phyloP scores from a whole-genome alignment of 345 rosid genomes.

The Eucalyptus cloeziana region DNA sequence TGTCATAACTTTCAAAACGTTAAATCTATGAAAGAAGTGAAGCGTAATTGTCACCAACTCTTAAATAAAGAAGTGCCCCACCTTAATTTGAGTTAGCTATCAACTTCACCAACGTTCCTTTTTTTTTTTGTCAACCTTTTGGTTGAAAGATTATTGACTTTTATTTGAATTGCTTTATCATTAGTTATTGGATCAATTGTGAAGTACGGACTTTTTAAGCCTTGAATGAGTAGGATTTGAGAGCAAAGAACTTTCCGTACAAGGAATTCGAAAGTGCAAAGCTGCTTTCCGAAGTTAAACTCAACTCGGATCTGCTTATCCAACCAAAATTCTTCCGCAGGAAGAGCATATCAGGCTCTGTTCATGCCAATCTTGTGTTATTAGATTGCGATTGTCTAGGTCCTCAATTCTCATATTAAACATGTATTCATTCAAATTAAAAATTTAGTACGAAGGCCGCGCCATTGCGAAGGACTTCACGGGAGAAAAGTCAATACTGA shows the following conservation, averaged over 20 bases:
- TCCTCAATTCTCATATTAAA: not conserved
- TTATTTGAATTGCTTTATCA: not conserved
- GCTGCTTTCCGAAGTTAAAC: not conserved
- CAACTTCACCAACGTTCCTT: not conserved
- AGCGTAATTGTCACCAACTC: fast-evolving
- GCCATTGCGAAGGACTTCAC: not conserved
- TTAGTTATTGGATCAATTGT: not conserved
- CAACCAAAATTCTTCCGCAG: not conserved
- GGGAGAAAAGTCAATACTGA: not conserved
- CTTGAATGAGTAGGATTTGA: not conserved
- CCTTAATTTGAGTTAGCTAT: not conserved
- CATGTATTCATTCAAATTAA: not conserved
- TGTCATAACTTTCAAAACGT: not conserved
- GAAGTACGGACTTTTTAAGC: not conserved
- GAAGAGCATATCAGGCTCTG: not conserved
- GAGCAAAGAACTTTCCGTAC: not conserved
- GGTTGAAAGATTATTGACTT: too few species aligned
- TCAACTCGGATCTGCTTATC: not conserved
- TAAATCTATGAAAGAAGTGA: not conserved
- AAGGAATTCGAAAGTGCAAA: not conserved
- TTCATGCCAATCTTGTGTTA: not conserved
- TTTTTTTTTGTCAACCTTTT: too few species aligned
- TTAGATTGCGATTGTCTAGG: not conserved
- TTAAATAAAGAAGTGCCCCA: not conserved
- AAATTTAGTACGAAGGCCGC: not conserved